A percentile compares a stretch with the other conserved stretches of the same genome.
Evolutionary conservation across 495 filamentous ascomycete genomes (phyloP).

Genomic region (Podospora appendiculata): DNA sequence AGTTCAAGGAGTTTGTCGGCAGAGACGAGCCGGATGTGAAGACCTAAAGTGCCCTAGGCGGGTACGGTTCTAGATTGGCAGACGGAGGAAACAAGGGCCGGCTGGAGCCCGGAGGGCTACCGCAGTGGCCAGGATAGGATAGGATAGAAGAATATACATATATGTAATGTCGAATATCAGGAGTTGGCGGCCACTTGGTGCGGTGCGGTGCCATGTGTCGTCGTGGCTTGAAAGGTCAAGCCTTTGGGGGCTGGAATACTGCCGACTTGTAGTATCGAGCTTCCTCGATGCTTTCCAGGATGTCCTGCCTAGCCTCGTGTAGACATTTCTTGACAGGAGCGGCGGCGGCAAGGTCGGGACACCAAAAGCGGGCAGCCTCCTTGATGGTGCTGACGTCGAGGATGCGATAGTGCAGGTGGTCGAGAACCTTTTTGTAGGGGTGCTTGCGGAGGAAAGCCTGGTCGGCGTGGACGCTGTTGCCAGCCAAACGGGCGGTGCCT

Average conservation of each 20-base stretch:
- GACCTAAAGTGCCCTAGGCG: constrained; percentile 54
- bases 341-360: constrained; percentile 19
- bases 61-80: neutral
- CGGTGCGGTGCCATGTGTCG: too few relatives aligned
- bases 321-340: constrained; percentile 65
- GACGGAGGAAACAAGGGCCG: too few relatives aligned
- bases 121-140: too few relatives aligned
- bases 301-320: constrained; percentile 83
- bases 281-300: constrained; percentile 90
- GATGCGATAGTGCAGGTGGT: constrained; percentile 81
- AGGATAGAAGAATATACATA: too few relatives aligned
- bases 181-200: too few relatives aligned
- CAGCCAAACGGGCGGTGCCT: constrained; percentile 65
- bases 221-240: neutral
- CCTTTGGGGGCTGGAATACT: constrained; percentile 42
- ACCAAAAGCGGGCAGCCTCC: constrained; percentile 82
- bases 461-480: constrained; percentile 89
- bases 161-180: too few relatives aligned
- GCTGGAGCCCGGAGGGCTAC: too few relatives aligned
- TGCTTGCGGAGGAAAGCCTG: constrained; percentile 67
- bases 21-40: constrained; percentile 90
- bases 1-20: constrained; percentile 84
- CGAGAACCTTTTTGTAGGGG: constrained; percentile 64
- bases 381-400: constrained; percentile 88
- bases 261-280: constrained; percentile 68